A percentile compares a stretch with the other conserved stretches of the same genome.
Evolutionary conservation across 2,329 filamentous ascomycete species (phyloP).

Genomic region (Colletotrichum salicis): DNA sequence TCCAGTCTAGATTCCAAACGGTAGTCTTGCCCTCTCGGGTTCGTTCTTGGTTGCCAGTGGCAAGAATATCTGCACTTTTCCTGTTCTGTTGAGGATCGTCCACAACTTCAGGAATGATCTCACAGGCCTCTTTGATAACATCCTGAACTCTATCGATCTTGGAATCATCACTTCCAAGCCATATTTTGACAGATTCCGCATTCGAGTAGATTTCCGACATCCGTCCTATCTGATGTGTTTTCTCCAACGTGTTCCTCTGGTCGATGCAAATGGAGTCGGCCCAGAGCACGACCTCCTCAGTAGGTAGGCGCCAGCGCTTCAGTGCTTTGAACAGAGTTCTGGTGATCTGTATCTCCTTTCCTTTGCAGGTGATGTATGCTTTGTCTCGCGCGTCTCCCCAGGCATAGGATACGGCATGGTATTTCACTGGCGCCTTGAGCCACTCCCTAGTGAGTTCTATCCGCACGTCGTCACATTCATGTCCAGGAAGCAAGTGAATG

Average conservation of each 20-base stretch:
- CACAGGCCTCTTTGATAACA: not conserved
- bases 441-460: not conserved
- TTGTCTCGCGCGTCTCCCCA: not conserved
- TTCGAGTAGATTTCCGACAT: conserved; percentile 3
- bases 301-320: not conserved
- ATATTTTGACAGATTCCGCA: not conserved
- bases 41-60: not conserved
- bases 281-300: not conserved
- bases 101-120: not conserved
- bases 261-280: conserved; percentile 16
- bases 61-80: not conserved
- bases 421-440: not conserved
- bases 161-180: conserved; percentile 1
- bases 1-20: not conserved
- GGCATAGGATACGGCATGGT: conserved; percentile 19
- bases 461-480: not conserved
- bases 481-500: not conserved
- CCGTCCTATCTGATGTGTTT: not conserved
- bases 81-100: conserved; percentile 3
- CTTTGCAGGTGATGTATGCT: conserved; percentile 39
- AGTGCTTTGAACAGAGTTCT: conserved; percentile 5
- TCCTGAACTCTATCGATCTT: not conserved
- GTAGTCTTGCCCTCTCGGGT: not conserved
- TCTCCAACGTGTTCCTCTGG: conserved; percentile 6
- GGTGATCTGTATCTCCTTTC: conserved; percentile 41